Evolutionary conservation across 306 rosid genomes (phyloP).

Genomic region (Rubus idaeus): DNA sequence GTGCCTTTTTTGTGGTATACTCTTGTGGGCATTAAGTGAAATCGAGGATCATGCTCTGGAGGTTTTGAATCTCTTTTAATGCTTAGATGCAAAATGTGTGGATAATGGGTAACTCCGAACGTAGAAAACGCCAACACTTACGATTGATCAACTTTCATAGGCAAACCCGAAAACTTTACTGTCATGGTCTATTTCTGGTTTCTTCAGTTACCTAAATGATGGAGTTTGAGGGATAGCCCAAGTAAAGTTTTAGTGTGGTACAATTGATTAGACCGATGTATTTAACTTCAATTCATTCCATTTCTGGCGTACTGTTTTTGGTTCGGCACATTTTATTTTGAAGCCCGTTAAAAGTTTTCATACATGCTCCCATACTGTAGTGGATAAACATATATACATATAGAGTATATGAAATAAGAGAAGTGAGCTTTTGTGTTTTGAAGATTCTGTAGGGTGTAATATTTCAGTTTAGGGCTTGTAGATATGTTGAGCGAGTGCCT

Average conservation of each 20-base stretch:
- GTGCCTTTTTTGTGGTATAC: background rate
- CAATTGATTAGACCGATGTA: background rate
- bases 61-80: background rate
- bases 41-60: background rate
- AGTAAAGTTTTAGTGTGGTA: background rate
- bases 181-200: background rate
- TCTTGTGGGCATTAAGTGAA: background rate
- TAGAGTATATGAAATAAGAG: background rate
- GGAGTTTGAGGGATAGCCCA: background rate
- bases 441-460: constrained; percentile 2
- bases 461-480: constrained; percentile 30
- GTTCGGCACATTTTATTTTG: background rate
- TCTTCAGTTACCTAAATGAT: background rate
- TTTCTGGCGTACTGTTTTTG: background rate
- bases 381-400: too few relatives aligned
- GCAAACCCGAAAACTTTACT: background rate
- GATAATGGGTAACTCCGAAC: background rate
- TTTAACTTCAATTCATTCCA: background rate
- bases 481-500: constrained; percentile 86
- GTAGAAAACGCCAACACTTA: too few relatives aligned
- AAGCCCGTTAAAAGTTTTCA: background rate
- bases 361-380: background rate
- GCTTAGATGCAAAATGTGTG: background rate
- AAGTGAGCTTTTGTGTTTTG: background rate
- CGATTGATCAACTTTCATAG: background rate